phyloP scores from a whole-genome alignment of 2,329 filamentous ascomycete genomes.

The Penicillium corylophilum region DNA sequence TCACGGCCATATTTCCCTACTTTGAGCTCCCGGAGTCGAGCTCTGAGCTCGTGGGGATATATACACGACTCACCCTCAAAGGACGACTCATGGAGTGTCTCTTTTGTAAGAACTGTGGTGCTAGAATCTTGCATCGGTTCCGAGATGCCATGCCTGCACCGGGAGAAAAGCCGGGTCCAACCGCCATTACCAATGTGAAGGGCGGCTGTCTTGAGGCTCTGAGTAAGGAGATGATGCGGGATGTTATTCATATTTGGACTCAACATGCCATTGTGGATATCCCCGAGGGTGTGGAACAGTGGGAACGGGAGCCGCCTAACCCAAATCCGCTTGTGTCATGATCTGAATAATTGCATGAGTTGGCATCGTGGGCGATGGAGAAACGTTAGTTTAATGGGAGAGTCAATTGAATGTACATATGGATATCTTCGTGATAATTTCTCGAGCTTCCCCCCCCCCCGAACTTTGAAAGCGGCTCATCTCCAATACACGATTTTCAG shows the following conservation, averaged over 20 bases:
- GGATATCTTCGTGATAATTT: neutral
- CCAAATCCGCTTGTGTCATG: neutral
- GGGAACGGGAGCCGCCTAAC: constrained; percentile 53
- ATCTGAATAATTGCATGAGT: neutral
- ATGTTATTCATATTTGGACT: constrained; percentile 67
- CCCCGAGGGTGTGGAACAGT: constrained; percentile 60
- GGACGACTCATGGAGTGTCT: constrained; percentile 63
- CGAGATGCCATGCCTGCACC: constrained; percentile 40
- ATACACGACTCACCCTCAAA: constrained; percentile 57
- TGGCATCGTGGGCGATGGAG: neutral
- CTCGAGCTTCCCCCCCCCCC: no score
- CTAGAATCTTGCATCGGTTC: constrained; percentile 60
- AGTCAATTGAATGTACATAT: neutral
- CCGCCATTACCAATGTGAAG: constrained; percentile 60
- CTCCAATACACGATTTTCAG: no score
- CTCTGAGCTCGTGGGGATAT: constrained; percentile 21
- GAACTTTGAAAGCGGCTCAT: no score
- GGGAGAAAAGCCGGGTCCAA: constrained; percentile 48
- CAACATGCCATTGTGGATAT: constrained; percentile 67
- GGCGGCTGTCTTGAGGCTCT: constrained; percentile 65
- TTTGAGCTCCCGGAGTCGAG: constrained; percentile 54
- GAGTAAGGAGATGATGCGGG: constrained; percentile 58
- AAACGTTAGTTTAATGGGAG: neutral
- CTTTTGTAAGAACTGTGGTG: constrained; percentile 67
- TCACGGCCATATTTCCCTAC: constrained; percentile 68